Percentiles rank a stretch among this genome's conserved stretches.
Evolutionary conservation across 169 alveolate species (phyloP).

Genomic region (Plasmodium ovale): DNA sequence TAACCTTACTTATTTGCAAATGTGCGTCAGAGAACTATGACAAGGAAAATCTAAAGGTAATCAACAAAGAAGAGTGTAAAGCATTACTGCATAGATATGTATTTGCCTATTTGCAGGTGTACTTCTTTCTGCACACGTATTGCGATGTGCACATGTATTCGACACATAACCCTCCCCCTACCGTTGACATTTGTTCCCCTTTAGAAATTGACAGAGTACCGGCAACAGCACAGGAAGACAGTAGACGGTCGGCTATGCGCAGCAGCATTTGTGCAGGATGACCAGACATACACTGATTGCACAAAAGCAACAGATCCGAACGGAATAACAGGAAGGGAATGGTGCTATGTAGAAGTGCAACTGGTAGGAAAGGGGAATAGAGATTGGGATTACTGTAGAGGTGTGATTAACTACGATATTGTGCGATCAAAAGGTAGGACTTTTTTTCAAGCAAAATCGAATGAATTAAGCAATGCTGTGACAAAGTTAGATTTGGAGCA

Average conservation of each 20-base stretch:
- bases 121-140: background rate
- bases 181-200: background rate
- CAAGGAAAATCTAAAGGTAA: constrained; percentile 74
- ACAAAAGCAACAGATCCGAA: constrained; percentile 92
- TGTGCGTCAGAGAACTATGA: constrained; percentile 46
- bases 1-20: constrained; percentile 3
- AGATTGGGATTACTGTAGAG: constrained; percentile 93
- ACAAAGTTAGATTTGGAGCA: constrained; percentile 43
- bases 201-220: constrained; percentile 91
- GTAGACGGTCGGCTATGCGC: constrained; percentile 93
- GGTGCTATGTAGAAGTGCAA: constrained; percentile 95
- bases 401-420: constrained; percentile 85
- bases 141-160: background rate
- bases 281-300: constrained; percentile 92
- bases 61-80: background rate
- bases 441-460: constrained; percentile 61
- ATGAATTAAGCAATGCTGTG: constrained; percentile 45
- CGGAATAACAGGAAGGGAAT: constrained; percentile 90
- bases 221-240: constrained; percentile 93
- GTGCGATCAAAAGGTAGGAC: constrained; percentile 85
- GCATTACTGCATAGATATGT: background rate
- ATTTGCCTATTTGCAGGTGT: background rate
- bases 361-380: constrained; percentile 91
- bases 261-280: constrained; percentile 94
- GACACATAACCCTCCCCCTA: background rate